A percentile compares a stretch with the other conserved stretches of the same genome.
Evolutionary conservation across 2,329 filamentous ascomycete genomes (phyloP).

Genomic region (Coleophoma cylindrospora): DNA sequence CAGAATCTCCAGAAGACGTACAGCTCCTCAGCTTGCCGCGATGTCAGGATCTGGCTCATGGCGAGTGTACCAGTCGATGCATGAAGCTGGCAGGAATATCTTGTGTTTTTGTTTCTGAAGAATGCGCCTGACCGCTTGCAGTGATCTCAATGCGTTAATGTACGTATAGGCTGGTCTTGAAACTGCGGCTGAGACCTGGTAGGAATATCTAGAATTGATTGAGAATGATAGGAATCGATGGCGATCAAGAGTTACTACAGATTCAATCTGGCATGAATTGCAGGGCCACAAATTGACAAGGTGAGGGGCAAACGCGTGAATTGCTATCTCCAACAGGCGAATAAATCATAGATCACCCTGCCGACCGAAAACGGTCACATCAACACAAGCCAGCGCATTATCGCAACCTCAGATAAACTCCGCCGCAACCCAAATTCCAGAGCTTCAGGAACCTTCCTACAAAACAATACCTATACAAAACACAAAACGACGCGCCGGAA

Average conservation of each 20-base stretch:
- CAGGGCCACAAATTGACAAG: too few relatives aligned
- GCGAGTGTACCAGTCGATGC: slow-evolving; percentile 13
- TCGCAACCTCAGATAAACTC: too few relatives aligned
- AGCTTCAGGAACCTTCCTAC: not conserved
- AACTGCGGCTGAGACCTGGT: not conserved
- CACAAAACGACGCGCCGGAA: not conserved
- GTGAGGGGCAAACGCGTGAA: too few relatives aligned
- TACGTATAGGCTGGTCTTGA: not conserved
- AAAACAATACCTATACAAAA: not conserved
- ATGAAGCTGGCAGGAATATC: slow-evolving; percentile 10
- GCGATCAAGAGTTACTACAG: too few relatives aligned
- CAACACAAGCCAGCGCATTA: too few relatives aligned
- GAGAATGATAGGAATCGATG: too few relatives aligned
- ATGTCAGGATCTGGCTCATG: slow-evolving; percentile 74
- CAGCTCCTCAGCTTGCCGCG: slow-evolving; percentile 84
- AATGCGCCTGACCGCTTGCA: slow-evolving; percentile 11
- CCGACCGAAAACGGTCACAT: too few relatives aligned
- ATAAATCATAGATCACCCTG: too few relatives aligned
- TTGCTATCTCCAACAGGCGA: too few relatives aligned
- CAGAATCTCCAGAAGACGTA: slow-evolving; percentile 40
- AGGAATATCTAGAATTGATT: not conserved
- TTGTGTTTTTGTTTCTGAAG: slow-evolving; percentile 10
- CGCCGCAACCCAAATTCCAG: too few relatives aligned
- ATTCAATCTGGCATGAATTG: too few relatives aligned
- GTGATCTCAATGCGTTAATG: not conserved